Evolutionary conservation across 2,329 filamentous ascomycete genomes (phyloP).

Genomic region (Tympanopsis confertula): DNA sequence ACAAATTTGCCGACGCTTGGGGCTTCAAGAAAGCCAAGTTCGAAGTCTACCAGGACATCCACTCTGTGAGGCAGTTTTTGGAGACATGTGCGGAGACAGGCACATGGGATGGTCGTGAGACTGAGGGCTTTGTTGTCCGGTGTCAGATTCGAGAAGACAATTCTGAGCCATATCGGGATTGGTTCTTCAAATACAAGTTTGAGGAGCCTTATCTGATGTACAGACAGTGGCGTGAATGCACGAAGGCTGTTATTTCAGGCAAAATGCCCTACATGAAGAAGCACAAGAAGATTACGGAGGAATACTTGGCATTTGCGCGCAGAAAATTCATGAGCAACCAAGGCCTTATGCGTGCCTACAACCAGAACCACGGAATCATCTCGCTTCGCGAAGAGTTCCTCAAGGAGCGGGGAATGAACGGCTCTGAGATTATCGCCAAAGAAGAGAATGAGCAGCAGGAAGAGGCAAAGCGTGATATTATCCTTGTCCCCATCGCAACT

Average conservation of each 20-base stretch:
- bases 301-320: conserved; percentile 76
- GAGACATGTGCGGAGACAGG: conserved; percentile 79
- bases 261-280: conserved; percentile 71
- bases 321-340: conserved; percentile 60
- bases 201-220: conserved; percentile 99
- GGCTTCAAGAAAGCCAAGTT: conserved; percentile 84
- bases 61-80: conserved; percentile 67
- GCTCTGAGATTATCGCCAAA: conserved; percentile 73
- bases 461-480: conserved; percentile 54
- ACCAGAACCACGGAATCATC: conserved; percentile 89
- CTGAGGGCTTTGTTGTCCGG: conserved; percentile 92
- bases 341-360: conserved; percentile 59
- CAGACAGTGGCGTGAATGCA: conserved; percentile 95
- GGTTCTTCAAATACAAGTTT: conserved; percentile 99
- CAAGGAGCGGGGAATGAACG: conserved; percentile 69
- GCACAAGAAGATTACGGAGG: conserved; percentile 77
- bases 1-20: conserved; percentile 82
- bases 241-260: conserved; percentile 72
- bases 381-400: conserved; percentile 80
- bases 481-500: conserved; percentile 84
- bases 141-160: conserved; percentile 59
- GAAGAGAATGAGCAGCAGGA: conserved; percentile 38
- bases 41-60: conserved; percentile 63
- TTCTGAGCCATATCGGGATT: conserved; percentile 59
- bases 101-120: conserved; percentile 79